phyloP scores from a whole-genome alignment of 116 monocot species.

The Cymodocea nodosa region DNA sequence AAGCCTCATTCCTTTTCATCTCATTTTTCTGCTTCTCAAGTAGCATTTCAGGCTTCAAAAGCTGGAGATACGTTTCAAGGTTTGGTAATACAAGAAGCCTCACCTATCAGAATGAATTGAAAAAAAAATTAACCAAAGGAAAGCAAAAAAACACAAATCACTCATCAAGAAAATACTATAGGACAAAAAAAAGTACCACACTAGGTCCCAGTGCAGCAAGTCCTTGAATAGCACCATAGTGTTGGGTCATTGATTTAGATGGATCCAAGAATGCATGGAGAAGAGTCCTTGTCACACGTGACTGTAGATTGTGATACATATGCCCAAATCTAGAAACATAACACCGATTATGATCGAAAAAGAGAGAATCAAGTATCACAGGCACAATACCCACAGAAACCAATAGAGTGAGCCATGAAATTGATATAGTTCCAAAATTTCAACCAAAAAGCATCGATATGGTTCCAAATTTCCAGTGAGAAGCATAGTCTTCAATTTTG shows the following conservation, averaged over 20 bases:
- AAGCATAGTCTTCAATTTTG: too few relatives aligned
- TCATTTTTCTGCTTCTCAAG: slow-evolving; percentile 99
- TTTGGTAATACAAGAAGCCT: slow-evolving; percentile 91
- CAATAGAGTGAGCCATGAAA: too few relatives aligned
- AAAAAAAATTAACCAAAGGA: slow-evolving; percentile 3
- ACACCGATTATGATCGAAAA: background rate
- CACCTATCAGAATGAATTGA: slow-evolving; percentile 29
- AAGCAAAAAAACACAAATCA: background rate
- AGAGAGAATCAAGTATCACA: background rate
- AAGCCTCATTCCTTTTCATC: slow-evolving; percentile 93
- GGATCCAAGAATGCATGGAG: slow-evolving; percentile 92
- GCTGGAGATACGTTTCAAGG: slow-evolving; percentile 83
- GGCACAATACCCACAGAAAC: too few relatives aligned
- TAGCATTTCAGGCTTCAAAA: slow-evolving; percentile 88
- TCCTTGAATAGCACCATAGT: slow-evolving; percentile 96
- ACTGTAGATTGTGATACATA: slow-evolving; percentile 86
- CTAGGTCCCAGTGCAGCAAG: slow-evolving; percentile 75
- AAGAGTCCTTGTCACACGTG: slow-evolving; percentile 79
- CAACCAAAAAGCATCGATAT: too few relatives aligned
- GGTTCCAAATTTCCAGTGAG: too few relatives aligned
- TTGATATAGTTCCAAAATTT: too few relatives aligned
- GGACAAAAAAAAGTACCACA: slow-evolving; percentile 47
- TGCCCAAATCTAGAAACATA: slow-evolving; percentile 65
- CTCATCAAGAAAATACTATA: background rate
- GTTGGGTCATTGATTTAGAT: slow-evolving; percentile 83